Evolutionary conservation across 2,329 filamentous ascomycete genomes (phyloP).

Genomic region (Aspergillus quadrilineatus): DNA sequence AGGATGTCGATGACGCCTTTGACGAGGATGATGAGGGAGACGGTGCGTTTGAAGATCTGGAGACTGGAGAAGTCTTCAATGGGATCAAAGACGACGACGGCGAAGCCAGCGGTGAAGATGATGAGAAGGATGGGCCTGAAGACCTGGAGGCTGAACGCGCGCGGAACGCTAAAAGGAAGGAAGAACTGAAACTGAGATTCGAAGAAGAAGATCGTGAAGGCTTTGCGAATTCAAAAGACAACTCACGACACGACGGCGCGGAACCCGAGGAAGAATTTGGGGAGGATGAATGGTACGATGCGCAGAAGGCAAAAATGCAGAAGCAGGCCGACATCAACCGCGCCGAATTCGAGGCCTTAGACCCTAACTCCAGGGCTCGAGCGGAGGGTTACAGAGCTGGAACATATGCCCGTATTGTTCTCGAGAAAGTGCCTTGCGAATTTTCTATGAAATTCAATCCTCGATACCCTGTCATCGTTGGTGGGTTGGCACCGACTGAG

Average conservation of each 20-base stretch:
- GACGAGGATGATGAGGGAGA: conserved; percentile 69
- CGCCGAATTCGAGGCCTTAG: conserved; percentile 83
- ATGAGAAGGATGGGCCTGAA: conserved; percentile 36
- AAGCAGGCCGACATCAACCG: conserved; percentile 98
- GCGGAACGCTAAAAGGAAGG: conserved; percentile 86
- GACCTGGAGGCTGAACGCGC: conserved; percentile 83
- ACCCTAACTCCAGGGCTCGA: conserved; percentile 75
- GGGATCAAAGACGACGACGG: conserved; percentile 33
- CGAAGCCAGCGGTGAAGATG: conserved; percentile 59
- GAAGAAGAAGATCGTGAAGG: conserved; percentile 98
- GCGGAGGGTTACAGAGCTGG: conserved; percentile 91
- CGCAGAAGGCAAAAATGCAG: conserved; percentile 89
- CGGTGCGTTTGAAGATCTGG: conserved; percentile 81
- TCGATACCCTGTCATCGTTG: conserved; percentile 79
- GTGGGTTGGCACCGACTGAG: conserved; percentile 89
- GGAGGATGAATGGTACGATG: conserved; percentile 98
- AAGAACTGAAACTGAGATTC: conserved; percentile 90
- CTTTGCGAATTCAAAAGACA: conserved; percentile 80
- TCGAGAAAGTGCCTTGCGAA: conserved; percentile 86
- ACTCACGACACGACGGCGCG: conserved; percentile 68
- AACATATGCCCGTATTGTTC: conserved; percentile 86
- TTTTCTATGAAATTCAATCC: conserved; percentile 82
- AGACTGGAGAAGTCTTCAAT: conserved; percentile 64
- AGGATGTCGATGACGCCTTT: conserved; percentile 51
- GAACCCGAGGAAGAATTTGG: conserved; percentile 73